phyloP scores from a whole-genome alignment of 805 yeast species.

The Wickerhamomyces canadensis region DNA sequence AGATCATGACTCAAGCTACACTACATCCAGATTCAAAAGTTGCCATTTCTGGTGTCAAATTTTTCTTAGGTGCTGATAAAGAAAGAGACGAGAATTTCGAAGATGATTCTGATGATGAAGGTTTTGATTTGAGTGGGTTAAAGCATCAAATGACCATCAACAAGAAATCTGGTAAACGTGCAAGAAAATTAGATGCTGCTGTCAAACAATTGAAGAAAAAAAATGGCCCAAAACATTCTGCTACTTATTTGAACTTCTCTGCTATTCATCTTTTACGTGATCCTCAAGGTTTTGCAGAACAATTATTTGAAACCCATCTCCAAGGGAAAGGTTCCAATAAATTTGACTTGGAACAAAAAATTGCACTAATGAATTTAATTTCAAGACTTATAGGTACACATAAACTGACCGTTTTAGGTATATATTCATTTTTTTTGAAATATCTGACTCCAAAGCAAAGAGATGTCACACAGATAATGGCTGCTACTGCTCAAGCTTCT shows the following conservation, averaged over 20 bases:
- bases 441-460: conserved; percentile 91
- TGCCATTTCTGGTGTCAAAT: conserved; percentile 81
- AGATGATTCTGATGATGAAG: conserved; percentile 66
- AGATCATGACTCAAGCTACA: conserved; percentile 94
- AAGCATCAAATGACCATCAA: conserved; percentile 80
- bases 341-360: conserved; percentile 82
- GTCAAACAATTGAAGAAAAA: conserved; percentile 64
- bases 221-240: conserved; percentile 47
- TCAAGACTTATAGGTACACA: conserved; percentile 93
- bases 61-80: conserved; percentile 92
- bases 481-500: conserved; percentile 93
- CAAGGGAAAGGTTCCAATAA: conserved; percentile 63
- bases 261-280: conserved; percentile 93
- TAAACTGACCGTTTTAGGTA: conserved; percentile 82
- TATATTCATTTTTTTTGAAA: conserved; percentile 83
- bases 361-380: conserved; percentile 78
- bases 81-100: conserved; percentile 83
- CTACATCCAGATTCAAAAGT: conserved; percentile 82
- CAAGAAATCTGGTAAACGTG: conserved; percentile 75
- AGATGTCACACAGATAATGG: conserved; percentile 93
- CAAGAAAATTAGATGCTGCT: conserved; percentile 74
- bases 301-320: conserved; percentile 65
- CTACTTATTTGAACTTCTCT: conserved; percentile 79
- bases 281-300: conserved; percentile 97
- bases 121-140: conserved; percentile 63